Percentiles rank a stretch among this genome's conserved stretches.
These are phyloP conservation scores for Nannochloropsis salina DNA, from an alignment of 108 stramenopile species.

Conservation along the genomic window DNA sequence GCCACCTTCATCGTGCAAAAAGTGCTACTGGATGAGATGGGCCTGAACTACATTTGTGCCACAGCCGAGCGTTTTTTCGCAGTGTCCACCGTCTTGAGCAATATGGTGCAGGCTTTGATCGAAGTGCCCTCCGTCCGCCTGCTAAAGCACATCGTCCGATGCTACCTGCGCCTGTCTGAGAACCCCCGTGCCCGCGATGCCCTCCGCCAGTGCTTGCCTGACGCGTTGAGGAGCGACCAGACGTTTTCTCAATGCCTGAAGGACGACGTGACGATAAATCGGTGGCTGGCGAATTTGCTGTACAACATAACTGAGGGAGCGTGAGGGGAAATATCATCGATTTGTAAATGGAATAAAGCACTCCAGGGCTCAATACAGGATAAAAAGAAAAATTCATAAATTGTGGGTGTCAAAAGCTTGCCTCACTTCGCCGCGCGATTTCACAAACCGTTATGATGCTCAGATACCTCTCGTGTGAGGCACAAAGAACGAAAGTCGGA, in stretches of 20 bases:
- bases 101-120: constrained; percentile 84
- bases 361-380: no score
- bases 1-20: constrained; percentile 99
- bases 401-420: no score
- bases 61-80: constrained; percentile 98
- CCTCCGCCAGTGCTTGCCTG: constrained; percentile 81
- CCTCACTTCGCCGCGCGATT: no score
- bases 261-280: constrained; percentile 45
- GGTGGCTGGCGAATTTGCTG: constrained; percentile 41
- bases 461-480: no score
- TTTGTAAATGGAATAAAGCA: no score
- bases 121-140: constrained; percentile 78
- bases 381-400: no score
- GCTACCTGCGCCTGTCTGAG: constrained; percentile 90
- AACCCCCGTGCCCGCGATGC: constrained; percentile 89
- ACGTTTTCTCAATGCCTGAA: constrained; percentile 38
- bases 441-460: no score
- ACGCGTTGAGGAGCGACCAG: constrained; percentile 71
- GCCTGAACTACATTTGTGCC: constrained; percentile 95
- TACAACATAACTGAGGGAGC: constrained; percentile 43
- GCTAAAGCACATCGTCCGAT: constrained; percentile 96
- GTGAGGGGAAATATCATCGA: no score
- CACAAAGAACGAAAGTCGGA: no score
- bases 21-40: constrained; percentile 92
- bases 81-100: constrained; percentile 79